Conservation (phyloP, 495 filamentous ascomycete genomes). For the Physcia stellaris region DNA sequence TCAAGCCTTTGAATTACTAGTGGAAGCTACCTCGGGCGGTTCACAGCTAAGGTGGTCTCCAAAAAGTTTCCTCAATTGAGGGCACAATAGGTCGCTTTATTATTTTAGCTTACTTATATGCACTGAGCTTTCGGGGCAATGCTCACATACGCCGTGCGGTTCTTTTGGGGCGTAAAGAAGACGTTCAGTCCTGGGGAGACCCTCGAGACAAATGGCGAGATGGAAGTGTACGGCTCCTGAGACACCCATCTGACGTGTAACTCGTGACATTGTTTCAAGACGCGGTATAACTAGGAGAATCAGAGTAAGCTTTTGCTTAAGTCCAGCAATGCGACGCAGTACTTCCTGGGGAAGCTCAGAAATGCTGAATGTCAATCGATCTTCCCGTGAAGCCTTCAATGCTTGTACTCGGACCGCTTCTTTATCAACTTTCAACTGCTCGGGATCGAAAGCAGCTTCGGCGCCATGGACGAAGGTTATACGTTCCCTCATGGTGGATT, state of each 20-base stretch:
- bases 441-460: slow-evolving; percentile 45
- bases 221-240: slow-evolving; percentile 34
- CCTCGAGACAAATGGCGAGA: slow-evolving; percentile 59
- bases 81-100: slow-evolving; percentile 44
- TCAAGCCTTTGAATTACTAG: background rate
- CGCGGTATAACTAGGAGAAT: slow-evolving; percentile 33
- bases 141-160: slow-evolving; percentile 27
- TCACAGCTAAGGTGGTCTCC: slow-evolving; percentile 39
- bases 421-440: slow-evolving; percentile 18
- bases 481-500: slow-evolving; percentile 61
- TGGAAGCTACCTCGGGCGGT: slow-evolving; percentile 28
- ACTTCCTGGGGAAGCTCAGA: slow-evolving; percentile 63
- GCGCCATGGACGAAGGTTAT: slow-evolving; percentile 64
- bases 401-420: slow-evolving; percentile 30
- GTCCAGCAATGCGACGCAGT: slow-evolving; percentile 6
- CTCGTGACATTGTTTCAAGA: slow-evolving; percentile 55
- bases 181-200: slow-evolving; percentile 73
- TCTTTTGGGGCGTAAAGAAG: slow-evolving; percentile 50
- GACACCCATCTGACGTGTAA: slow-evolving; percentile 73
- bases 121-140: background rate
- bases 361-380: slow-evolving; percentile 58
- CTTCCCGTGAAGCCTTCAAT: slow-evolving; percentile 58
- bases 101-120: background rate
- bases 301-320: background rate
- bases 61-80: slow-evolving; percentile 47